These are phyloP conservation scores for Misopates orontium DNA, from an alignment of 257 asterid genomes.

Conservation along the genomic window DNA sequence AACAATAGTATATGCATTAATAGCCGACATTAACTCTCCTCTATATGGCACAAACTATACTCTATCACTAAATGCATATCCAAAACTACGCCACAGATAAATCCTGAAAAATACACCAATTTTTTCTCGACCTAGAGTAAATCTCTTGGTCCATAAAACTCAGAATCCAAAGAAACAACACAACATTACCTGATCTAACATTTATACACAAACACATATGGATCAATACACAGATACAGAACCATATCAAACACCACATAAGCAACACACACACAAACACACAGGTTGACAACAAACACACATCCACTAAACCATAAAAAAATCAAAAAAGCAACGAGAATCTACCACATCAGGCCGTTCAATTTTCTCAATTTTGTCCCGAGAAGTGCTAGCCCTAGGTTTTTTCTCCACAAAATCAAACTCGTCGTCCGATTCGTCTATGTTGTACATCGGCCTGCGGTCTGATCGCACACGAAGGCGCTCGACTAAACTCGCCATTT, in stretches of 20 bases:
- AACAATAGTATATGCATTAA: background rate
- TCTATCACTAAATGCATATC: background rate
- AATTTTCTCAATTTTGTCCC: slow-evolving; percentile 36
- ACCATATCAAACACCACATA: background rate
- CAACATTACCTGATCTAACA: background rate
- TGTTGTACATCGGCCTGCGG: slow-evolving; percentile 71
- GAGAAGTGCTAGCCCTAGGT: slow-evolving; percentile 36
- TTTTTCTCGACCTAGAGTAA: slow-evolving; percentile 14
- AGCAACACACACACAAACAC: background rate
- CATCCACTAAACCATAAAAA: background rate
- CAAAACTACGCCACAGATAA: background rate
- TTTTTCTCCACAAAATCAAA: slow-evolving; percentile 38
- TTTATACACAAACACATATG: background rate
- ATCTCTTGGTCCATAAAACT: background rate
- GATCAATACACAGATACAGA: background rate
- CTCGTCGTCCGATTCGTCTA: slow-evolving; percentile 95
- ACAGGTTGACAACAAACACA: background rate
- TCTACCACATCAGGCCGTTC: slow-evolving; percentile 53
- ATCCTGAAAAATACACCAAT: background rate
- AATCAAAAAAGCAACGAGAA: background rate
- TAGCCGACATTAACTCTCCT: background rate
- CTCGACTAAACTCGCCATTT: slow-evolving; percentile 64
- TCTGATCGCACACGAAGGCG: slow-evolving; percentile 77
- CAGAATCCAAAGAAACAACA: background rate
- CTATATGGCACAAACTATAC: background rate